Base-by-base conservation (phyloP, 2,329 filamentous ascomycete genomes). In the Ploettnerulaceae sp. region DNA sequence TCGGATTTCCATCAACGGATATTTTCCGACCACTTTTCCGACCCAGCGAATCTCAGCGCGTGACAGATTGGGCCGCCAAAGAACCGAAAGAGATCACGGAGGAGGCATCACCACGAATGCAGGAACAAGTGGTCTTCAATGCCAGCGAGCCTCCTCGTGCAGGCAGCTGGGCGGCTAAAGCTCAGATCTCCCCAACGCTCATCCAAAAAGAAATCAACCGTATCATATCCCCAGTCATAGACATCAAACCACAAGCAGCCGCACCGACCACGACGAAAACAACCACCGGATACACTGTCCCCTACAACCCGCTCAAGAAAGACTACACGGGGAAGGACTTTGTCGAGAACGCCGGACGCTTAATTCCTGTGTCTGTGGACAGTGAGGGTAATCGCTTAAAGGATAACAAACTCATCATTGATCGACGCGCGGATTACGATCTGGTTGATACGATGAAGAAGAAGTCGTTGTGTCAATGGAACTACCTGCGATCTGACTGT, bases 401-500 rank as follows among this genome's bases (percentile, higher is more conserved):
- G 18, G 28, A 32, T 14, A 32, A 32, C 26, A 41, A 41, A 15
- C 32, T 41, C 15, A 41, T 41, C 11, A 14, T 41, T n/a, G 38
- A 41, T 24, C 6, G 8, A 7, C 20, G 26, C 18, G 20, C 12
- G 2, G 39, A 42, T 7, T 34, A 32, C 4, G 39, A 42, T 6
- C 21, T 42, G 7, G 34, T 42, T 21, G 21, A 11, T 14, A 25
- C 22, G 39, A 33, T 42, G 20, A 42, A 34, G 14, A 32, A 33
- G n/a, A 22, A 24, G 29, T 34, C 20, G 3, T 22, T 42, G n/a
- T 42, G 39, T 21, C 20, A 32, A 4, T 42, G 39, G 39, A 28
- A 42, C 18, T 33, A 33, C 9, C 31, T 51, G 20, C 41, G 48
- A 17, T 38, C 48, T 9, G 48, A 51, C 29, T 50, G 47, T 25